phyloP scores from a whole-genome alignment of 2,329 filamentous ascomycete species.

The Sporothrix pallida region DNA sequence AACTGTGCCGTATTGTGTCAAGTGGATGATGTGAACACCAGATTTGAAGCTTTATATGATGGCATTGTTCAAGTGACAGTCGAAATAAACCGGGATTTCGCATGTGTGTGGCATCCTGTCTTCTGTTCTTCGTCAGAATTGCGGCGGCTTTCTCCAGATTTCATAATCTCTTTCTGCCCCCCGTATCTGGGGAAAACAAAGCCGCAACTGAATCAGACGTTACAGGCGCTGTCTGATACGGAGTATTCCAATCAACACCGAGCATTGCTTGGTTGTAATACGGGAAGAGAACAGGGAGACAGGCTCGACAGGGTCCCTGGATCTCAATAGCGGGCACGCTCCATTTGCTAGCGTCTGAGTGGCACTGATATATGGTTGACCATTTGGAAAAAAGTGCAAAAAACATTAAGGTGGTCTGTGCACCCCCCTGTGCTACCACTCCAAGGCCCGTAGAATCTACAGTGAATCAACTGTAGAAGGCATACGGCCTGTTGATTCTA shows the following conservation, averaged over 20 bases:
- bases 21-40: no score
- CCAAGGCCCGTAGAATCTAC: no score
- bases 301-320: no score
- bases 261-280: not conserved
- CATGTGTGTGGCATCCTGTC: not conserved
- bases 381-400: not conserved
- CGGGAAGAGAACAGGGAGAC: not conserved
- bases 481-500: no score
- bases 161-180: not conserved
- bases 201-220: constrained; percentile 1
- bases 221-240: not conserved
- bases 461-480: no score
- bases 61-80: not conserved
- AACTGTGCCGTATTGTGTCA: not conserved
- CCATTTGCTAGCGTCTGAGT: no score
- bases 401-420: no score
- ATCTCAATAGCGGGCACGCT: no score
- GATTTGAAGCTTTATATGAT: no score
- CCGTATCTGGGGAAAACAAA: constrained; percentile 8
- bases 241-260: no score
- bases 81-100: not conserved
- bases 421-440: no score
- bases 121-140: not conserved
- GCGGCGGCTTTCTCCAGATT: constrained; percentile 8
- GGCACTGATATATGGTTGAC: not conserved